These are phyloP conservation scores for Tanacetum coccineum DNA, from an alignment of 129 eudicot genomes.

Conservation along the genomic window DNA sequence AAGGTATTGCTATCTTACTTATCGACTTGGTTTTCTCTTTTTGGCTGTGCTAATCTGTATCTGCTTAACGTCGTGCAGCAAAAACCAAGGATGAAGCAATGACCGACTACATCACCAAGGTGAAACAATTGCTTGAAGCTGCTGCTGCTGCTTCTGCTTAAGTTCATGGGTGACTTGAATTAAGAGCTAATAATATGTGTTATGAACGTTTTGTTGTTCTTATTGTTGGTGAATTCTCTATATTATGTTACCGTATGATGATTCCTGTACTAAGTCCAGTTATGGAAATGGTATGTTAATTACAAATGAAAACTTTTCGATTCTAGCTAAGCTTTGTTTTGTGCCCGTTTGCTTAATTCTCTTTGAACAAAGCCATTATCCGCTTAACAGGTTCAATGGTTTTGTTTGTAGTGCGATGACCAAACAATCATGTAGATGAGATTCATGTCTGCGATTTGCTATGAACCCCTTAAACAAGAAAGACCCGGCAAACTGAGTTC, in stretches of 20 bases:
- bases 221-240: slow-evolving; percentile 22
- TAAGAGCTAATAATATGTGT: slow-evolving; percentile 4
- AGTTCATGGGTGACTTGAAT: background rate
- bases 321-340: slow-evolving; percentile 10
- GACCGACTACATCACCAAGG: slow-evolving; percentile 95
- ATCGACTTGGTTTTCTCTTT: background rate
- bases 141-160: slow-evolving; percentile 29
- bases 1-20: slow-evolving; percentile 44
- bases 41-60: background rate
- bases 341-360: background rate
- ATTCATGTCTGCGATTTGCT: no score
- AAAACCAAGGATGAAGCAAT: slow-evolving; percentile 78
- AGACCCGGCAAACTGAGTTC: no score
- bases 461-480: no score
- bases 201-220: slow-evolving; percentile 11
- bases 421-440: background rate
- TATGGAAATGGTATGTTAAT: slow-evolving; percentile 33
- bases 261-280: slow-evolving; percentile 30
- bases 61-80: background rate
- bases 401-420: no score
- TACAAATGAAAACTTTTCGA: slow-evolving; percentile 6
- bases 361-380: background rate
- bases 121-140: slow-evolving; percentile 80
- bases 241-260: slow-evolving; percentile 21
- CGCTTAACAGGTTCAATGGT: background rate